A percentile compares a stretch with the other conserved stretches of the same genome.
Conservation (phyloP, 2,329 filamentous ascomycete genomes). For the Ophiocordyceps camponoti-leonardi region DNA sequence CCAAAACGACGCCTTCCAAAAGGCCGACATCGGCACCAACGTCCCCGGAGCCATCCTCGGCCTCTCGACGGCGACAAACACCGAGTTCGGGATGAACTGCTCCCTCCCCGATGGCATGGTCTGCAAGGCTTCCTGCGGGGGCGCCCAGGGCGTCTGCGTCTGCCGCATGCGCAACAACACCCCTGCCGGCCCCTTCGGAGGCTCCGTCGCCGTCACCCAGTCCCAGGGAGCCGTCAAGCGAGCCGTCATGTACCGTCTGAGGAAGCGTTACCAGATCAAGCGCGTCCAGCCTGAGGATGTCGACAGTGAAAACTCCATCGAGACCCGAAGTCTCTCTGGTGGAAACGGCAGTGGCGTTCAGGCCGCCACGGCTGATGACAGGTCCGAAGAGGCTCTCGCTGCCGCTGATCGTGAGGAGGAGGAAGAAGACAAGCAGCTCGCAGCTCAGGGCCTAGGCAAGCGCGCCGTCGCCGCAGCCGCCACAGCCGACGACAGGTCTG, state of each 20-base stretch:
- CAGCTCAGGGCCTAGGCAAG: background rate
- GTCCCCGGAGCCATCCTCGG: constrained; percentile 42
- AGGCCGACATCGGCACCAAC: constrained; percentile 39
- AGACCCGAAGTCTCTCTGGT: constrained; percentile 44
- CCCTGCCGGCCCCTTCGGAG: constrained; percentile 48
- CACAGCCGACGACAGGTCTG: background rate
- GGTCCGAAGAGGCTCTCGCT: background rate
- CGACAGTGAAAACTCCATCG: background rate
- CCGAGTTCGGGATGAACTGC: constrained; percentile 46
- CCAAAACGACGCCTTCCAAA: constrained; percentile 40
- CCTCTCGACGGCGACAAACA: constrained; percentile 39
- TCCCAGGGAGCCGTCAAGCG: constrained; percentile 39
- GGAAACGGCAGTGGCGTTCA: constrained; percentile 20
- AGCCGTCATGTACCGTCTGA: constrained; percentile 34
- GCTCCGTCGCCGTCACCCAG: constrained; percentile 49
- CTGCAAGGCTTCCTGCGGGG: constrained; percentile 40
- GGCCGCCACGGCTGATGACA: constrained; percentile 10
- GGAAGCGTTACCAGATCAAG: constrained; percentile 19
- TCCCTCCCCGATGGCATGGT: constrained; percentile 54
- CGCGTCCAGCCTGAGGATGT: background rate
- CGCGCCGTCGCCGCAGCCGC: background rate
- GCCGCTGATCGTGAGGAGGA: constrained; percentile 1
- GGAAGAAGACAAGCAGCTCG: background rate
- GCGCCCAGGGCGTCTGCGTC: constrained; percentile 44
- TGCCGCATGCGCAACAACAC: constrained; percentile 46